Percentiles rank a stretch among this genome's conserved stretches.
Evolutionary conservation across 1,139 yeast genomes (phyloP).

Genomic region (Pichia sp.): DNA sequence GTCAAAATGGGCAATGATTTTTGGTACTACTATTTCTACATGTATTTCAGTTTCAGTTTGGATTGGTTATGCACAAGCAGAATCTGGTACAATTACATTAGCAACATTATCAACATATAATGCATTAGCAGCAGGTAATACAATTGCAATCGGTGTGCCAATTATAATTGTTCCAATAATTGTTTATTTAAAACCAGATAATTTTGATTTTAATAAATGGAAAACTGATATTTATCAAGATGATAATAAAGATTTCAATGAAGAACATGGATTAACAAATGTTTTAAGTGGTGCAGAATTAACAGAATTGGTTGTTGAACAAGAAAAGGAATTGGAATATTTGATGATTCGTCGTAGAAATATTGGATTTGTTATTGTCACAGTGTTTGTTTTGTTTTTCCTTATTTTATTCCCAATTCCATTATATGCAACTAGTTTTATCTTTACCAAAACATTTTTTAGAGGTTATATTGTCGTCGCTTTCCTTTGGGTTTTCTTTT

Average conservation of each 20-base stretch:
- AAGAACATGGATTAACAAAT: constrained; percentile 25
- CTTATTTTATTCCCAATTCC: constrained; percentile 32
- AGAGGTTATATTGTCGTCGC: constrained; percentile 35
- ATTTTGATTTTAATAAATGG: constrained; percentile 66
- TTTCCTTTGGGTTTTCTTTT: constrained; percentile 34
- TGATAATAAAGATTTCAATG: constrained; percentile 49
- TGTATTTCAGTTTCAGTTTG: constrained; percentile 58
- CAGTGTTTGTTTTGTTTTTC: constrained; percentile 25
- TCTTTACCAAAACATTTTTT: constrained; percentile 33
- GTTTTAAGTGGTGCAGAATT: constrained; percentile 31
- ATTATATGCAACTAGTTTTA: constrained; percentile 31
- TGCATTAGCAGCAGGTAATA: constrained; percentile 36
- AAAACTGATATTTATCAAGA: constrained; percentile 49
- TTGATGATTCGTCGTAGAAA: constrained; percentile 25
- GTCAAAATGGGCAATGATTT: constrained; percentile 54
- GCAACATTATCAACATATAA: constrained; percentile 43
- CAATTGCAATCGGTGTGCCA: constrained; percentile 79
- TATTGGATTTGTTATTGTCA: constrained; percentile 22
- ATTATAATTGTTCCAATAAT: constrained; percentile 58
- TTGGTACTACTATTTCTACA: constrained; percentile 59
- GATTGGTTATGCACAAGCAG: constrained; percentile 53
- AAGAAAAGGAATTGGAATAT: constrained; percentile 22
- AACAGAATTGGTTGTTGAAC: constrained; percentile 22
- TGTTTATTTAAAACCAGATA: constrained; percentile 61
- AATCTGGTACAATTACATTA: constrained; percentile 50